Evolutionary conservation across 192 early-diverging fungal species (phyloP), one percentile per base, ranked within the genome.

Genomic region (Umbelopsis sp.): DNA sequence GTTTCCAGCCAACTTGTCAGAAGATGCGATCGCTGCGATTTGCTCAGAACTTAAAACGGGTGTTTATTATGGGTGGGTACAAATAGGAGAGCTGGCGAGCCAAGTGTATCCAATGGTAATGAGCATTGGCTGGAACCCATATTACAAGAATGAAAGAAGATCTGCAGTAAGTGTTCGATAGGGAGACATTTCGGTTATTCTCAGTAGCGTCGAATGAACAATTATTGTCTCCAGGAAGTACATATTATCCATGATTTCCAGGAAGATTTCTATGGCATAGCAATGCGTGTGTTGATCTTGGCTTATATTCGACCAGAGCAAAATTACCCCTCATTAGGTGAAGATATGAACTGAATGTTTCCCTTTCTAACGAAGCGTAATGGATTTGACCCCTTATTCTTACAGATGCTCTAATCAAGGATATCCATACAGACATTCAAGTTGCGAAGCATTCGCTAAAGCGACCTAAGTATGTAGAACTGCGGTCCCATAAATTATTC

Each of bases 41-140:
- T 86, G 89, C 43, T 72, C 82, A 6, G 81, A 86, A 31, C 65
- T 96, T 34, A 86, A 91, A 1, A 92, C 93, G 10, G 98, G 98
- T 62, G 94, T 99, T 62, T 97, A 98, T 82, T 95, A 91, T 71
- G 98, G 98, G 4, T 99, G 95, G 95, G 96, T 93, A 24, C 83
- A 89, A 41, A 86, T 98, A 16, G 89, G 87, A 21, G 73, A 80
- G 47, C 74, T 24, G 52, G 79, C 74, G 43, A 68, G 71, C 12
- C 68, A 74, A 3, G 91, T 98, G 9, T 88, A 88, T 54, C 94
- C 94, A 17, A 98, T 99, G 97, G 97, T 98, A 14, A 97, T 98
- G 96, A 94, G 92, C 59, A 88, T 96, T 54, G 98, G 98, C 20
- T 99, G 98, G 98, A 99, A 99, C 81, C 98, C 98, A 7, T 98